phyloP scores from a whole-genome alignment of 257 asterid genomes.

The Marsdenia floribunda region DNA sequence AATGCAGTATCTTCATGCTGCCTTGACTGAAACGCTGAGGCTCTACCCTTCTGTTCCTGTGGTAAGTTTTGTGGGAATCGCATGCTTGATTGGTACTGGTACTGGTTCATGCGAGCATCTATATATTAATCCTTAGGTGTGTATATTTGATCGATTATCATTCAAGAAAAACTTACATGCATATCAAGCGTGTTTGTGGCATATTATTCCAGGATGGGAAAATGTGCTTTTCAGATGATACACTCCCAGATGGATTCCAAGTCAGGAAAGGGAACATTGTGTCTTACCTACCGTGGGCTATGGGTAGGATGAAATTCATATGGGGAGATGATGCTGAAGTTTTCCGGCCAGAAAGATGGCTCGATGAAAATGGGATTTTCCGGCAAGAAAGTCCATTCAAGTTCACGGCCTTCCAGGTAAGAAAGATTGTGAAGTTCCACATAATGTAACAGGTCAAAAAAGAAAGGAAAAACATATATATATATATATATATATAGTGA shows the following conservation, averaged over 20 bases:
- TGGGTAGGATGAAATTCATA: constrained; percentile 62
- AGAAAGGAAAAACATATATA: too few species aligned
- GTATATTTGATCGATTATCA: neutral
- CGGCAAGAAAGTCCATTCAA: constrained; percentile 51
- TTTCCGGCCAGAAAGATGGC: constrained; percentile 65
- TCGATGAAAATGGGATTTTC: constrained; percentile 44
- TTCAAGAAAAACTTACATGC: neutral
- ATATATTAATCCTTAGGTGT: neutral
- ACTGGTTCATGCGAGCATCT: neutral
- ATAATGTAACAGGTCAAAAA: too few species aligned
- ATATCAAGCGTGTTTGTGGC: neutral
- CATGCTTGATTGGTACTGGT: neutral
- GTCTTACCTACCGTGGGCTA: constrained; percentile 41
- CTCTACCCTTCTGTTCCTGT: constrained; percentile 59
- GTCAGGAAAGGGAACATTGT: constrained; percentile 50
- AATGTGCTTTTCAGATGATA: constrained; percentile 53
- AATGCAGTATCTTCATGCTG: constrained; percentile 67
- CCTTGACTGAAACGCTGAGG: constrained; percentile 58
- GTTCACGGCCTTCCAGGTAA: constrained; percentile 70
- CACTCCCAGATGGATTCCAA: constrained; percentile 55
- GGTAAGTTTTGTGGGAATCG: constrained; percentile 17
- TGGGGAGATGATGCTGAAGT: constrained; percentile 81
- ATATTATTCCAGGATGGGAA: constrained; percentile 44
- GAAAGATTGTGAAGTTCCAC: neutral
- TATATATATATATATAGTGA: too few species aligned